Evolutionary conservation across 192 early-diverging fungal species (phyloP), one percentile per base, ranked within the genome.

Genomic region (Piromyces finnis): DNA sequence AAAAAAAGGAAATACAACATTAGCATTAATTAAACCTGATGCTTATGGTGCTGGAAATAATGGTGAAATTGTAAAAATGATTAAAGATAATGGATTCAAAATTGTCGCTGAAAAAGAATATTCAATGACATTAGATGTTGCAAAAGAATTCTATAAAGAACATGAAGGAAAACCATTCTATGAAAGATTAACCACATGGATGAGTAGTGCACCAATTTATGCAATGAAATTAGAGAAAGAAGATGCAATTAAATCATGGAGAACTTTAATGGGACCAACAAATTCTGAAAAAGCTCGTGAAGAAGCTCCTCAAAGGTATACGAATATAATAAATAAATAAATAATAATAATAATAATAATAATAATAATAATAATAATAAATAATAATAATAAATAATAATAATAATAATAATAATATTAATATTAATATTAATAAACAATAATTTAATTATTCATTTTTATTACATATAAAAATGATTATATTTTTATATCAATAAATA

Each of bases 21-120:
- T 91, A 79, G 90, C 89, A 77, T 78, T 91, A 28, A 86, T 91
- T 83, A 90, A 89, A 83, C 90, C 90, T 29, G 89, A 91, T 79
- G 88, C 86, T 35, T 84, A 88, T 83, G 84, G 82, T n/a, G 83
- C 85, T 16, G 85, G 84, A 22, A 51, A 51, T 22, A 51, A 51
- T 2, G 41, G 22, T 51, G 41, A 51, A 22, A 51, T 51, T 51
- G 7, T 51, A 22, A 51, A 51, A 22, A 51, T 51, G 41, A 51
- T 51, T 22, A 51, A 51, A 51, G 41, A 51, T 51, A 51, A 51
- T 22, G 41, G 41, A 22, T 51, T 51, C 22, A 22, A 39, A 28
- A 86, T 90, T 77, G 79, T 87, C 17, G 82, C 82, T 18, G 81
- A 83, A 81, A 86, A 88, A 81, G 82, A 89, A 80, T 84, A 89